Percentiles rank a stretch among this genome's conserved stretches.
phyloP scores from a whole-genome alignment of 345 rosid genomes.

The Bruguiera gymnorhiza region DNA sequence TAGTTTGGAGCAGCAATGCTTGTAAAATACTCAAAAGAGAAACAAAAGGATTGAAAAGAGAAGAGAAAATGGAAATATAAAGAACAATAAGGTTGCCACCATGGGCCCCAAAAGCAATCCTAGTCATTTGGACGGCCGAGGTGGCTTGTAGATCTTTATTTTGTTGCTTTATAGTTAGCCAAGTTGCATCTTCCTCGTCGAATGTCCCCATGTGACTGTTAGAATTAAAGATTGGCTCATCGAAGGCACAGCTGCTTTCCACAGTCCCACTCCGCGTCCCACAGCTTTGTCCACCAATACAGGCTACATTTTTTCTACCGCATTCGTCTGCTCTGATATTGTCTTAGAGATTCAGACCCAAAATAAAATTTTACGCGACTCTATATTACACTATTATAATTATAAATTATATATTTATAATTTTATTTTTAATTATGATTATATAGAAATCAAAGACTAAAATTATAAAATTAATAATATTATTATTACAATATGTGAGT shows the following conservation, averaged over 20 bases:
- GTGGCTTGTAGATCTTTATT: conserved; percentile 7
- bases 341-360: too few relatives aligned
- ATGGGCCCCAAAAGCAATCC: conserved; percentile 11
- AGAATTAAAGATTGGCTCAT: conserved; percentile 18
- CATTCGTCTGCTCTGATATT: not conserved
- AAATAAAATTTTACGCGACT: too few relatives aligned
- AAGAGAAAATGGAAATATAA: not conserved
- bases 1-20: conserved; percentile 33
- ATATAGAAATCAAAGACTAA: too few relatives aligned
- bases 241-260: conserved; percentile 4
- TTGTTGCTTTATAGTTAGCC: conserved; percentile 6
- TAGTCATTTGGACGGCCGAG: conserved; percentile 2
- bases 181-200: conserved; percentile 13
- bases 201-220: conserved; percentile 19
- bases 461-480: too few relatives aligned
- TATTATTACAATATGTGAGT: too few relatives aligned
- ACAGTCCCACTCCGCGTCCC: not conserved
- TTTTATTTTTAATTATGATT: too few relatives aligned
- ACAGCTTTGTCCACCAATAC: not conserved
- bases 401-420: too few relatives aligned
- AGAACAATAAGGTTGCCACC: not conserved
- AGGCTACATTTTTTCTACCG: not conserved
- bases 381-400: too few relatives aligned
- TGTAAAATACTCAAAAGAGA: conserved; percentile 24
- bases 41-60: not conserved